Percentiles rank a stretch among this genome's conserved stretches.
Evolutionary conservation across 805 yeast species (phyloP).

Genomic region (Metschnikowia dekortorum): DNA sequence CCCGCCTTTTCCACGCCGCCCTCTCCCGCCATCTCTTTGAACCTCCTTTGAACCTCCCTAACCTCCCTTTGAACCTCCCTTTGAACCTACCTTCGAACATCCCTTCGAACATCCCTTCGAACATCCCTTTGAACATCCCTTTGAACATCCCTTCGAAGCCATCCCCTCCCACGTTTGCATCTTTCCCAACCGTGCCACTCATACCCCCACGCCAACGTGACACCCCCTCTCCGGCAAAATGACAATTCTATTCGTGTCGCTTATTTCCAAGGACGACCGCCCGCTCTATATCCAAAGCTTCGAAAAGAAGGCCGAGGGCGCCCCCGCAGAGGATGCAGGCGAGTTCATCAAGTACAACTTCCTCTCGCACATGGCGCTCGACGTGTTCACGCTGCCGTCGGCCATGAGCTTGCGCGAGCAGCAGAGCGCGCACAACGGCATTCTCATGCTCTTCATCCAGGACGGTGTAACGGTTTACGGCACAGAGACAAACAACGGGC

Average conservation of each 20-base stretch:
- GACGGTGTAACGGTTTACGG: constrained; percentile 69
- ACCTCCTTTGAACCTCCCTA: too few relatives aligned
- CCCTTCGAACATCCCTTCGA: too few relatives aligned
- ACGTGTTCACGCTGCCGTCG: constrained; percentile 56
- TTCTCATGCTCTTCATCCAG: constrained; percentile 55
- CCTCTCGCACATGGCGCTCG: constrained; percentile 72
- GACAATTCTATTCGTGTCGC: constrained; percentile 47
- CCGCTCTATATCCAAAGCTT: constrained; percentile 61
- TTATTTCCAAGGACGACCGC: constrained; percentile 53
- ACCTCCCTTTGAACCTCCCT: too few relatives aligned
- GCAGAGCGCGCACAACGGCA: constrained; percentile 26
- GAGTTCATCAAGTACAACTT: constrained; percentile 59
- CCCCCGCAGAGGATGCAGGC: constrained; percentile 26
- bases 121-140: too few relatives aligned
- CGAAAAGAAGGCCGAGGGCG: constrained; percentile 14
- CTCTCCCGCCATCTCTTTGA: too few relatives aligned
- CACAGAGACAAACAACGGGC: constrained; percentile 61
- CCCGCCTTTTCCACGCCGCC: too few relatives aligned
- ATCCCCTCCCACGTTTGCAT: too few relatives aligned
- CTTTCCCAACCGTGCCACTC: too few relatives aligned
- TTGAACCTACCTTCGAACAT: too few relatives aligned
- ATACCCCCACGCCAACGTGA: too few relatives aligned
- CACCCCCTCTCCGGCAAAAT: background rate
- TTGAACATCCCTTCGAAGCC: too few relatives aligned
- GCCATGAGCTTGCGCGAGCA: constrained; percentile 37